Base-by-base conservation (phyloP, 2,329 filamentous ascomycete species). In the Colletotrichum trifolii region DNA sequence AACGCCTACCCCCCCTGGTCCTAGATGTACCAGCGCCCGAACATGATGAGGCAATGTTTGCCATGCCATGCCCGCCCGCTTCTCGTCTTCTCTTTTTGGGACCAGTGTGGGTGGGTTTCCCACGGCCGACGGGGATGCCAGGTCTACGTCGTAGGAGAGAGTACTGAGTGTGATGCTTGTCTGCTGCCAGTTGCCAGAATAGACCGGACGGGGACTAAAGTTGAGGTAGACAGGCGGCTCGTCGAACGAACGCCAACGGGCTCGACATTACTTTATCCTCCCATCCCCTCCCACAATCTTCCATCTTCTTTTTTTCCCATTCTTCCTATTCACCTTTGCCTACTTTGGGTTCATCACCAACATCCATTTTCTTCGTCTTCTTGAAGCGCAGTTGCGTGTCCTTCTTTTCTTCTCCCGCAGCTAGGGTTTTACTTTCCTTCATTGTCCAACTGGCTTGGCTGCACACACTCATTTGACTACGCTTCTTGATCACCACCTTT, bases 381-480 rank as follows among this genome's bases (percentile, higher is more conserved):
- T 75, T 76, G 79, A 74, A 75, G 76, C 73, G 67, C 67, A 65
- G 67, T 68, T 68, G 67, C 67, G 67, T 68, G 67, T 68, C 72
- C 71, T 74, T 77, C 79, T 76, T 77, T 80, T 78, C 72, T 73
- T 77, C 71, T 71, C 76, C 74, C 76, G 77, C 78, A 79, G 78
- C 78, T 79, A 73, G 73, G 73, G 72, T 74, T 75, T 75, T 78
- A 75, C 74, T 72, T 75, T 78, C 74, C 74, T 79, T 79, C 73
- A 78, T 75, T 73, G 74, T 72, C 82, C 82, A 84, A 85, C 83
- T 84, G 82, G 82, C 79, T 85, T 85, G 83, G 84, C 82, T 85
- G 81, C 81, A 82, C 80, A 82, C 83, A 75, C 77, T 85, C 81
- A 77, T 86, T 85, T 82, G 67, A 76, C 68, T 76, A 81, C 78